phyloP scores from a whole-genome alignment of 768 basidiomycete species.

The Albatrellus ellisii region DNA sequence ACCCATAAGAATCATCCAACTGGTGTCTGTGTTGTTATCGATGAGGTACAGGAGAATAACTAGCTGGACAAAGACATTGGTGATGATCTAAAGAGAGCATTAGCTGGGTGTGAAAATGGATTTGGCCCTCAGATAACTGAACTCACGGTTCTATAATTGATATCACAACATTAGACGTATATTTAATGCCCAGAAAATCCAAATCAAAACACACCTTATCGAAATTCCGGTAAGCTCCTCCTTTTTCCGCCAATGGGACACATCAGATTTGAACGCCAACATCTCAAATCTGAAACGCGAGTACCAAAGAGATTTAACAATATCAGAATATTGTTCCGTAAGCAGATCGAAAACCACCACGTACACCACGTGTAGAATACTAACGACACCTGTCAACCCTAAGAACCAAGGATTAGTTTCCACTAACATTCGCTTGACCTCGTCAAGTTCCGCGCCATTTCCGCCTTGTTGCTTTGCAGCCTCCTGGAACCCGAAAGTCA shows the following conservation, averaged over 20 bases:
- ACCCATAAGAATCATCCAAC: slow-evolving; percentile 93
- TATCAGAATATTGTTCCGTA: slow-evolving; percentile 3
- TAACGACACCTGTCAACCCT: slow-evolving; percentile 71
- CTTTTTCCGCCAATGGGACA: slow-evolving; percentile 90
- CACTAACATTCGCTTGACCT: slow-evolving; percentile 87
- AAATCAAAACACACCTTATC: slow-evolving; percentile 64
- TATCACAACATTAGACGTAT: no score
- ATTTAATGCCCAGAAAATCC: no score
- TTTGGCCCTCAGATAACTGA: no score
- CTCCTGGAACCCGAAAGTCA: slow-evolving; percentile 82
- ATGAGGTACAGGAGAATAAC: slow-evolving; percentile 87
- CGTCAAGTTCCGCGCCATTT: slow-evolving; percentile 70
- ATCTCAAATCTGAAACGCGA: slow-evolving; percentile 63
- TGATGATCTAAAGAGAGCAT: slow-evolving; percentile 43
- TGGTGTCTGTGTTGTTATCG: slow-evolving; percentile 91
- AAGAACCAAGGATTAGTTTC: slow-evolving; percentile 87
- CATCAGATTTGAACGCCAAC: slow-evolving; percentile 91
- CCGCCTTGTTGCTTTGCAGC: slow-evolving; percentile 66
- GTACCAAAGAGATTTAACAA: slow-evolving; percentile 7
- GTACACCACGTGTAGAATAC: slow-evolving; percentile 77
- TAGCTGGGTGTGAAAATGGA: not conserved
- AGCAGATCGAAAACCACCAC: no score
- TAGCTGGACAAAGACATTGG: slow-evolving; percentile 89
- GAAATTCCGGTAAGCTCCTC: slow-evolving; percentile 94
- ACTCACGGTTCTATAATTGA: no score